These are phyloP conservation scores for Periconia digitata DNA, from an alignment of 2,329 filamentous ascomycete species.

Conservation along the genomic window DNA sequence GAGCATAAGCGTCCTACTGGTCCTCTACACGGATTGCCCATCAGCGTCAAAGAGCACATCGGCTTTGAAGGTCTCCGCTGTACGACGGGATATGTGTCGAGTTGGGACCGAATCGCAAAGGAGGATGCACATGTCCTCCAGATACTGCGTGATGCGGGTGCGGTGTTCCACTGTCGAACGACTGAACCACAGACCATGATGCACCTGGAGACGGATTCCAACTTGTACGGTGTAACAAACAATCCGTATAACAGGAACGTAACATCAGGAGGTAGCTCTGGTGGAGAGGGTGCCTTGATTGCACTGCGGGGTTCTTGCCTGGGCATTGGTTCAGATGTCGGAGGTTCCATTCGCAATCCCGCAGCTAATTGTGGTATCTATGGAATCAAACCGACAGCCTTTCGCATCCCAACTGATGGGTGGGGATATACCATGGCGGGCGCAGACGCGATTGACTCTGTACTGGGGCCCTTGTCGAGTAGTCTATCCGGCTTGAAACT, in stretches of 20 bases:
- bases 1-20: slow-evolving; percentile 44
- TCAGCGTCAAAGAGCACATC: slow-evolving; percentile 55
- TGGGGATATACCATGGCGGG: slow-evolving; percentile 48
- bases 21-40: slow-evolving; percentile 56
- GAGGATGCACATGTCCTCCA: slow-evolving; percentile 54
- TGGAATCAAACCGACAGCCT: slow-evolving; percentile 47
- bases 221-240: slow-evolving; percentile 55
- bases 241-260: slow-evolving; percentile 57
- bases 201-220: slow-evolving; percentile 56
- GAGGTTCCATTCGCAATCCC: slow-evolving; percentile 24
- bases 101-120: slow-evolving; percentile 49
- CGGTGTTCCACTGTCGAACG: slow-evolving; percentile 56
- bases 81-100: slow-evolving; percentile 54
- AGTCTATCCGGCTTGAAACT: slow-evolving; percentile 55
- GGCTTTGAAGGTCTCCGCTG: slow-evolving; percentile 52
- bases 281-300: slow-evolving; percentile 59
- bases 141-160: slow-evolving; percentile 52
- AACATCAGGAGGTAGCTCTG: slow-evolving; percentile 57
- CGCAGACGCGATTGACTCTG: slow-evolving; percentile 50
- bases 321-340: slow-evolving; percentile 47
- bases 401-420: slow-evolving; percentile 48
- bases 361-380: slow-evolving; percentile 37
- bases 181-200: slow-evolving; percentile 58
- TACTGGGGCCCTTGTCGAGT: slow-evolving; percentile 58
- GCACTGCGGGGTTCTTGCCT: slow-evolving; percentile 55